Evolutionary conservation across 2,329 filamentous ascomycete genomes (phyloP).

Genomic region (Fusarium sp.): DNA sequence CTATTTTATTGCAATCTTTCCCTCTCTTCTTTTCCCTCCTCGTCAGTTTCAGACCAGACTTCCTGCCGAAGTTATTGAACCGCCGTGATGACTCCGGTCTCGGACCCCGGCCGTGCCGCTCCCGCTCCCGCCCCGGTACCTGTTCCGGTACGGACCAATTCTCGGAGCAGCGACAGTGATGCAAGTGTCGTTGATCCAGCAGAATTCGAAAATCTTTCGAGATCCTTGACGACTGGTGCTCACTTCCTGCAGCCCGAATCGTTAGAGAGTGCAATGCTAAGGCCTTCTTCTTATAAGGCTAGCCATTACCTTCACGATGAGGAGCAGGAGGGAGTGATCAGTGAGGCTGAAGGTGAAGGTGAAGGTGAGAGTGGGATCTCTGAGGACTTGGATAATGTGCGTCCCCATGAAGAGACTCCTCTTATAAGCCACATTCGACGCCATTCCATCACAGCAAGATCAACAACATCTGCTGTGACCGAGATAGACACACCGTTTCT

Average conservation of each 20-base stretch:
- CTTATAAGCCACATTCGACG: constrained; percentile 34
- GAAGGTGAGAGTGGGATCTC: constrained; percentile 17
- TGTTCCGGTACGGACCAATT: constrained; percentile 31
- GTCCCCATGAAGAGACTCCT: constrained; percentile 38
- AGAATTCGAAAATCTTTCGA: constrained; percentile 46
- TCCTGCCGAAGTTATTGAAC: background rate
- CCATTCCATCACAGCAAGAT: constrained; percentile 24
- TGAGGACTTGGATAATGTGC: constrained; percentile 6
- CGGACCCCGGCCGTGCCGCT: constrained; percentile 1
- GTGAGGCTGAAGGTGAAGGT: constrained; percentile 10
- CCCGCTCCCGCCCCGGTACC: constrained; percentile 25
- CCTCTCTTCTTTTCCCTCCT: background rate
- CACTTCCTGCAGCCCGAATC: constrained; percentile 54
- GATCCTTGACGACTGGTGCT: constrained; percentile 50
- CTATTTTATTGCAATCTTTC: background rate
- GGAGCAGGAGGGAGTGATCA: constrained; percentile 6
- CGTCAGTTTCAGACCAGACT: background rate
- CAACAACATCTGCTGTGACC: constrained; percentile 12
- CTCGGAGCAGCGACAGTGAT: constrained; percentile 21
- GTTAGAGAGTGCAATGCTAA: constrained; percentile 51
- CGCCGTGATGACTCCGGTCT: constrained; percentile 13
- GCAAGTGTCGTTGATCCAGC: constrained; percentile 28
- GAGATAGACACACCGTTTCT: constrained; percentile 48
- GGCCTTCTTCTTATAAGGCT: constrained; percentile 32
- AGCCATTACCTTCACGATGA: constrained; percentile 27